These are phyloP conservation scores for Colletotrichum gloeosporioides DNA, from an alignment of 2,329 filamentous ascomycete species.

Conservation along the genomic window DNA sequence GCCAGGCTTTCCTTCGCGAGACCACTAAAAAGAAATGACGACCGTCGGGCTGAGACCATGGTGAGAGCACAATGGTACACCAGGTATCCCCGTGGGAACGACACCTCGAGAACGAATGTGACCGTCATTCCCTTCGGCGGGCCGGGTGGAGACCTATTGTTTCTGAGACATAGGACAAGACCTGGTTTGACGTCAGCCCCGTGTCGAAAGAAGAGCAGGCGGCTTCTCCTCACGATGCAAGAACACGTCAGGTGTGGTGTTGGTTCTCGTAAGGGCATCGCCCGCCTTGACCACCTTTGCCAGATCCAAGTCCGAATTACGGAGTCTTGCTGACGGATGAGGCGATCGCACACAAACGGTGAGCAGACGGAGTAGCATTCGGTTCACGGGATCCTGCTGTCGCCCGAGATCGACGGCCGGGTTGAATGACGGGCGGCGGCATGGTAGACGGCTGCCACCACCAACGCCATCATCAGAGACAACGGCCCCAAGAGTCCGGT, in stretches of 20 bases:
- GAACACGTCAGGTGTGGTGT: not conserved
- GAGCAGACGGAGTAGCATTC: not conserved
- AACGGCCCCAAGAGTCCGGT: not conserved
- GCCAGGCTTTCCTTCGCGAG: not conserved
- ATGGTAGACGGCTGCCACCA: not conserved
- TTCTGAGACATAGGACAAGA: not conserved
- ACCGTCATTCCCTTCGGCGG: not conserved
- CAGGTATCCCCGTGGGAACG: not conserved
- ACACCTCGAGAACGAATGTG: not conserved
- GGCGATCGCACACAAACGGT: not conserved
- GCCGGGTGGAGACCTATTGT: not conserved
- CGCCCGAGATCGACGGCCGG: not conserved
- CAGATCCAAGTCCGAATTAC: not conserved
- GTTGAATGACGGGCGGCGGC: not conserved
- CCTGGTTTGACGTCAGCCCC: not conserved
- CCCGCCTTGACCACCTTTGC: no score
- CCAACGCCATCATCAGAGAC: not conserved
- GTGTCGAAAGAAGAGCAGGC: not conserved
- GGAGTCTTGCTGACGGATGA: not conserved
- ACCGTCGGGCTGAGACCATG: not conserved
- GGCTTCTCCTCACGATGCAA: not conserved
- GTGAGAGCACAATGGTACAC: not conserved
- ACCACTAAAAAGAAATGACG: not conserved
- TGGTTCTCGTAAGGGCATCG: not conserved
- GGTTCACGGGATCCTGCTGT: not conserved